phyloP scores from a whole-genome alignment of 1,139 yeast genomes.

The Kodamaea fungicola region DNA sequence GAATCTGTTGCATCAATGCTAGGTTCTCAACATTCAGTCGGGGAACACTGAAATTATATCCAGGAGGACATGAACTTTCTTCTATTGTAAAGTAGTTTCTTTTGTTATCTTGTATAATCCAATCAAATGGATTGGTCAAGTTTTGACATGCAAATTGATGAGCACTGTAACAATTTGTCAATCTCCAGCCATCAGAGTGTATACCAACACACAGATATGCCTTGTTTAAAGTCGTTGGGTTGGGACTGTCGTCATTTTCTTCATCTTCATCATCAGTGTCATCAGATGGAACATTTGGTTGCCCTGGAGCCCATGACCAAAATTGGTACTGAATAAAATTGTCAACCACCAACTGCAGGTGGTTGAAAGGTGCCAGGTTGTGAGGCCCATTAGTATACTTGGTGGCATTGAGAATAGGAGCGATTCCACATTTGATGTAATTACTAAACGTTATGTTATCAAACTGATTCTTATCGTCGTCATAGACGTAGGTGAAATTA shows the following conservation, averaged over 20 bases:
- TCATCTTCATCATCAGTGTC: constrained; percentile 3
- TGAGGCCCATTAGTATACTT: constrained; percentile 16
- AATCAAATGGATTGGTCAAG: constrained; percentile 33
- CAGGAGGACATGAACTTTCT: constrained; percentile 45
- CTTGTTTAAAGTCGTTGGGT: constrained; percentile 16
- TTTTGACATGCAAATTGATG: constrained; percentile 57
- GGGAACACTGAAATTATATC: constrained; percentile 57
- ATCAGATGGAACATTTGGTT: constrained; percentile 36
- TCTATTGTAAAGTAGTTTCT: constrained; percentile 53
- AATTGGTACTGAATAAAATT: constrained; percentile 30
- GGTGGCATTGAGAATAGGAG: constrained; percentile 53
- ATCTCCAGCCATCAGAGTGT: constrained; percentile 48
- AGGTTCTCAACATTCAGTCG: constrained; percentile 37
- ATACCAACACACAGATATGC: constrained; percentile 65
- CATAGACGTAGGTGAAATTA: constrained; percentile 39
- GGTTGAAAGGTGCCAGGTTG: not conserved
- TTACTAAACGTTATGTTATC: constrained; percentile 27
- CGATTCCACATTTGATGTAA: constrained; percentile 51
- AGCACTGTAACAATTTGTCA: constrained; percentile 59
- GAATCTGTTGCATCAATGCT: constrained; percentile 25
- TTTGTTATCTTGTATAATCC: constrained; percentile 40
- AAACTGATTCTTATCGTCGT: constrained; percentile 28
- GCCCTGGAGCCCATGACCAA: constrained; percentile 72
- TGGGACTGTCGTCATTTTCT: not conserved
- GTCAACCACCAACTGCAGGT: constrained; percentile 11